Base-by-base conservation (phyloP, 2,329 filamentous ascomycete genomes). In the Huntiella decipiens region DNA sequence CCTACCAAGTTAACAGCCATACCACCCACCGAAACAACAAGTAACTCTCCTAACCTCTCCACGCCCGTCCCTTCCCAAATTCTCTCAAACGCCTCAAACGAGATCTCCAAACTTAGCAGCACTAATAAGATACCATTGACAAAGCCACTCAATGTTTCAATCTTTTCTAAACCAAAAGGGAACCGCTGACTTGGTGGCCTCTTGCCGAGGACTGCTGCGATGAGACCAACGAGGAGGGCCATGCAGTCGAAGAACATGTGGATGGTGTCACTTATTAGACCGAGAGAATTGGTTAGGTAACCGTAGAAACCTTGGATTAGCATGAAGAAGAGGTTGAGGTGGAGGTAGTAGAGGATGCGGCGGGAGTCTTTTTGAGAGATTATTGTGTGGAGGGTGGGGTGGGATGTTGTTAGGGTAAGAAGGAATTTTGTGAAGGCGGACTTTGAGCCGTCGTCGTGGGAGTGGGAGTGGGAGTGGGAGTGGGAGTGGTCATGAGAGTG, bases 191-290 rank as follows among this genome's bases (percentile, higher is more conserved):
- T 94, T 1, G 86, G 82, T 1, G 87, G 86, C 87, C 91, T 95
- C 62, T 96, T 96, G 62, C 84, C 91, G 67, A 94, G 84, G 4
- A 98, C 86, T 1, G 88, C 81, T 22, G 91, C 91, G 54, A 88
- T 80, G 7, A 98, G 68, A 8, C 91, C 91, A 33, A 98, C 86
- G 1, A 83, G 75, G 22, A 98, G 71, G 15, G 88, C 91, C 33
- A 95, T 77, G 54, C 91, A 98, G 62, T 98, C 91, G 55, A 98
- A 96, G 56, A 98, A 88, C 91, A 98, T 98, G 63, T 98, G 91
- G 52, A 98, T 91, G 56, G 87, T 96, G 61, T 98, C 91, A 53
- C 86, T 94, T 13, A 98, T 73, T n/a, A 98, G 70, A 2, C 91
- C 91, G 4, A 98, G 66, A 0, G 91, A 98, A 53, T 93, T 87